Evolutionary conservation across 352 stramenopile species (phyloP).

Genomic region (Paralagenidium karlingii): DNA sequence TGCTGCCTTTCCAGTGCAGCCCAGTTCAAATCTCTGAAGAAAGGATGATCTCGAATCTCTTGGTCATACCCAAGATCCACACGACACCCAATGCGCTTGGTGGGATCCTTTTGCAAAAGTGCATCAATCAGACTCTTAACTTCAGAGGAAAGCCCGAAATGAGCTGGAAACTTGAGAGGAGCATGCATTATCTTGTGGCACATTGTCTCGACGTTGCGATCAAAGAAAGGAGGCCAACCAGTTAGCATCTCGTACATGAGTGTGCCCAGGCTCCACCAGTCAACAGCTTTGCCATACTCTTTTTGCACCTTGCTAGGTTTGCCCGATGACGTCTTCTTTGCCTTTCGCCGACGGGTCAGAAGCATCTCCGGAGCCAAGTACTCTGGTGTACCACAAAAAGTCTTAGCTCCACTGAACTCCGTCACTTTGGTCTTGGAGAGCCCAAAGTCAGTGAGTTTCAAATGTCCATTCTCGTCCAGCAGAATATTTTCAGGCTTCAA

Average conservation of each 20-base stretch:
- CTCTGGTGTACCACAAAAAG: constrained; percentile 82
- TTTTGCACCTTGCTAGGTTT: neutral
- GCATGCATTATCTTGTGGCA: constrained; percentile 87
- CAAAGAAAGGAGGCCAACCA: constrained; percentile 88
- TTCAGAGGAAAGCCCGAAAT: constrained; percentile 60
- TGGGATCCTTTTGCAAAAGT: constrained; percentile 55
- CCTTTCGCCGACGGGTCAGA: constrained; percentile 75
- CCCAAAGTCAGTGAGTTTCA: constrained; percentile 90
- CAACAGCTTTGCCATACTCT: constrained; percentile 86
- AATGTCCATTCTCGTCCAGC: constrained; percentile 84
- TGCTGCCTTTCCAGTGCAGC: constrained; percentile 41
- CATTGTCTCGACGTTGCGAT: constrained; percentile 86
- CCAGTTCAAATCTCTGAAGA: constrained; percentile 77
- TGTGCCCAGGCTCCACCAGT: constrained; percentile 91
- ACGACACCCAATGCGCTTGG: constrained; percentile 59
- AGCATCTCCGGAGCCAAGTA: constrained; percentile 86
- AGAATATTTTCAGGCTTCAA: constrained; percentile 92
- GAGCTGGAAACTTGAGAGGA: constrained; percentile 73
- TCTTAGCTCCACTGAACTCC: constrained; percentile 69
- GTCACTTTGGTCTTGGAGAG: constrained; percentile 83
- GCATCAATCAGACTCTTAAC: constrained; percentile 73
- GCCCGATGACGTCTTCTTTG: too few relatives aligned
- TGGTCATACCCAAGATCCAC: constrained; percentile 34
- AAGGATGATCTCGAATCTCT: constrained; percentile 71
- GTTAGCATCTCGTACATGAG: constrained; percentile 94